Evolutionary conservation across 2,329 filamentous ascomycete genomes (phyloP).

Genomic region (Neofusicoccum umdonicola): DNA sequence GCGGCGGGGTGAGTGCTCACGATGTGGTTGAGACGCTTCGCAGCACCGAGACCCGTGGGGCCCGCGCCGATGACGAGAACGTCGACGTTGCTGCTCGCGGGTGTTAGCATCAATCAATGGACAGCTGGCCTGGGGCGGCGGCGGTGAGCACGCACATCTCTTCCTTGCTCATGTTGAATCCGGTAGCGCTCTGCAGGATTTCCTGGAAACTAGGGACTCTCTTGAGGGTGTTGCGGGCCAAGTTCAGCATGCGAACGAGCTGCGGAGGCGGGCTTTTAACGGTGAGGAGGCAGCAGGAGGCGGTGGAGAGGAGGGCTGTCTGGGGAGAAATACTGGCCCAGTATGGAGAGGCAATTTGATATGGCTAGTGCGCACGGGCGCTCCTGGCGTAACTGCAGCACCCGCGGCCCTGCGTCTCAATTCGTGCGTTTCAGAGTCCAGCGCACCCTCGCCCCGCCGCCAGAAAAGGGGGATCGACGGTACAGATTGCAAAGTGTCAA

Average conservation of each 20-base stretch:
- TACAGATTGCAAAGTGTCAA: conserved; percentile 17
- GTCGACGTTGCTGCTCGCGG: conserved; percentile 72
- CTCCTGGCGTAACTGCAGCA: conserved; percentile 15
- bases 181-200: conserved; percentile 32
- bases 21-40: conserved; percentile 95
- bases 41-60: conserved; percentile 94
- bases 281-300: conserved; percentile 7
- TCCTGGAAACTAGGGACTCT: conserved; percentile 43
- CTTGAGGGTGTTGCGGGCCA: conserved; percentile 39
- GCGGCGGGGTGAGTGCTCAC: conserved; percentile 53
- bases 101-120: conserved; percentile 23
- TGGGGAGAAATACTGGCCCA: conserved; percentile 15
- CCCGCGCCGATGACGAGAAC: conserved; percentile 97
- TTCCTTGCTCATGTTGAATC: conserved; percentile 35
- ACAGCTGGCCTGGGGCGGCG: conserved; percentile 19
- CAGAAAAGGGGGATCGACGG: conserved; percentile 19
- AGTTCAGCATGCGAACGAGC: conserved; percentile 31
- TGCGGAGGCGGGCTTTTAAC: conserved; percentile 12
- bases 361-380: conserved; percentile 11
- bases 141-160: conserved; percentile 34
- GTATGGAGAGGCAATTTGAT: conserved; percentile 16
- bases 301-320: conserved; percentile 13
- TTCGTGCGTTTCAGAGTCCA: conserved; percentile 16
- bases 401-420: conserved; percentile 14
- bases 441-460: conserved; percentile 12